These are phyloP conservation scores for Xylaria polymorpha DNA, from an alignment of 2,329 filamentous ascomycete species.

Conservation along the genomic window DNA sequence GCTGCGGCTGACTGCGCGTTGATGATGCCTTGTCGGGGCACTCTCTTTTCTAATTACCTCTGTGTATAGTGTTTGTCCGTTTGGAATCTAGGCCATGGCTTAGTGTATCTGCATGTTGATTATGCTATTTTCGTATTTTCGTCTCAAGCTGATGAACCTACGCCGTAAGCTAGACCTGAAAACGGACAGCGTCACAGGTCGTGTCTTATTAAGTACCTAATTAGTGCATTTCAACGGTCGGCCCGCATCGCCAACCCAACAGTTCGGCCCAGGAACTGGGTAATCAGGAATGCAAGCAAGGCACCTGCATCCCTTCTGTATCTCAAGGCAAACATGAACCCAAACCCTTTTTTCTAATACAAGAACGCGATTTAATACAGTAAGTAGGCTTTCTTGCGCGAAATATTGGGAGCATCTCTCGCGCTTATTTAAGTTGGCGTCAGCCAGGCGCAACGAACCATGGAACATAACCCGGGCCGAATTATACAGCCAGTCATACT, in stretches of 20 bases:
- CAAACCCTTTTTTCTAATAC: background rate
- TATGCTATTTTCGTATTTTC: background rate
- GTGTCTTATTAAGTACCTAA: background rate
- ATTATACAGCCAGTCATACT: background rate
- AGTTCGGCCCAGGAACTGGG: background rate
- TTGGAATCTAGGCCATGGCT: too few relatives aligned
- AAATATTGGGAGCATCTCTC: background rate
- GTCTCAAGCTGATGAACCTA: background rate
- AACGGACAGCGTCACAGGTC: background rate
- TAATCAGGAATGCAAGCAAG: background rate
- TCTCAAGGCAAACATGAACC: background rate
- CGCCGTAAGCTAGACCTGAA: background rate
- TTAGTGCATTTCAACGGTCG: constrained; percentile 4
- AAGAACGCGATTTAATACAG: background rate
- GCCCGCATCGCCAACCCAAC: background rate
- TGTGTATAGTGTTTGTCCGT: too few relatives aligned
- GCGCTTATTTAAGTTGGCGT: background rate
- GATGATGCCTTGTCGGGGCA: background rate
- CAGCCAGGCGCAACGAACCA: constrained; percentile 1
- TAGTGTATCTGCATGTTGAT: background rate
- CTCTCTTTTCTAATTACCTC: background rate
- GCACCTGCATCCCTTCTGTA: background rate
- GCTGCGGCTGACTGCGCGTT: background rate
- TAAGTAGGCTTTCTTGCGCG: background rate
- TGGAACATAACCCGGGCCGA: background rate